A percentile compares a stretch with the other conserved stretches of the same genome.
Conservation (phyloP, 176 grass and related monocot genomes). For the Zoysia pacifica region DNA sequence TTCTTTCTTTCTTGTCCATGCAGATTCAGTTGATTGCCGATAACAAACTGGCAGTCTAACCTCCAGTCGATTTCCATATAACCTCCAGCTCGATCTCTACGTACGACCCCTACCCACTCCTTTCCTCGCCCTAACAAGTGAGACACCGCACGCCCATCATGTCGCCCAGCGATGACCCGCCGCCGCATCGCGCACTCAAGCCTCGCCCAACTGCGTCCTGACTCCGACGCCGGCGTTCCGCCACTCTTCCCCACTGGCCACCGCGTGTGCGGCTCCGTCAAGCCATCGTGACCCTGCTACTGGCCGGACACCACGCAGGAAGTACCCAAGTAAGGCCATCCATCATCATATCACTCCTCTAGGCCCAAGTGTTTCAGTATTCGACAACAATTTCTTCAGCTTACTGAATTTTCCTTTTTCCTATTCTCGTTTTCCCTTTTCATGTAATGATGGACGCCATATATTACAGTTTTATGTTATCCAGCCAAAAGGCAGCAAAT, state of each 20-base stretch:
- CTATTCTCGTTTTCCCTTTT: background rate
- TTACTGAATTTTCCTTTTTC: background rate
- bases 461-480: slow-evolving; percentile 63
- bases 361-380: slow-evolving; percentile 1
- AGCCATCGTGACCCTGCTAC: slow-evolving; percentile 59
- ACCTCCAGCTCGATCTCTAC: slow-evolving; percentile 39
- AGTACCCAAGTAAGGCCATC: slow-evolving; percentile 73
- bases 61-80: background rate
- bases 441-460: slow-evolving; percentile 68
- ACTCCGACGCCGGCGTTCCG: slow-evolving; percentile 42
- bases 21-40: background rate
- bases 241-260: slow-evolving; percentile 38
- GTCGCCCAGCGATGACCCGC: slow-evolving; percentile 45
- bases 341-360: background rate
- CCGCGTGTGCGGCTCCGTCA: slow-evolving; percentile 54
- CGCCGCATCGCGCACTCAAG: background rate
- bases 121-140: slow-evolving; percentile 40
- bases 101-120: background rate
- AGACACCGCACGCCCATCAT: slow-evolving; percentile 50
- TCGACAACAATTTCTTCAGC: background rate
- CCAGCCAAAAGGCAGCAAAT: background rate
- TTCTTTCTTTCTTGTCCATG: background rate
- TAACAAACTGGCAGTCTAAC: background rate
- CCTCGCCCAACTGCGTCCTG: slow-evolving; percentile 44
- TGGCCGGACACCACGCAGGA: slow-evolving; percentile 65